Conservation (phyloP, 2,329 filamentous ascomycete species). For the Teratosphaeria epicoccoides region DNA sequence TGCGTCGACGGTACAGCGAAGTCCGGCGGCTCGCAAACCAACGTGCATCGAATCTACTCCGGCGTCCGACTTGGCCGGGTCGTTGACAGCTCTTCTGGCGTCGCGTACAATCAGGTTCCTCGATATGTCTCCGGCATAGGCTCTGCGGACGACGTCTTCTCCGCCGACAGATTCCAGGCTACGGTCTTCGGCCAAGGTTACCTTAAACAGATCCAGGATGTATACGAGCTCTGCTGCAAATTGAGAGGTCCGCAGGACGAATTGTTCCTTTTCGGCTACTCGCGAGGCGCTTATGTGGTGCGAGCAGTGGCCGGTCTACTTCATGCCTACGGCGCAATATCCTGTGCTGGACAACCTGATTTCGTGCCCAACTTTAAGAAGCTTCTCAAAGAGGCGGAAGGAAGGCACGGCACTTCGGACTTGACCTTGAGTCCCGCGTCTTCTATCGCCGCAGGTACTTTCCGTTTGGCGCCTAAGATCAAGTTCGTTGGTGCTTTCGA, state of each 20-base stretch:
- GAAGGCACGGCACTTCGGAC: neutral
- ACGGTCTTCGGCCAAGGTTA: constrained; percentile 12
- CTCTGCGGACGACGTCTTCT: constrained; percentile 10
- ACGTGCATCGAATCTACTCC: constrained; percentile 12
- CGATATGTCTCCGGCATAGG: constrained; percentile 11
- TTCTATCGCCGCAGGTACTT: constrained; percentile 7
- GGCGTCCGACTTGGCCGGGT: constrained; percentile 10
- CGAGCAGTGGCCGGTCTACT: constrained; percentile 32
- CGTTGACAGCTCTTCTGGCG: constrained; percentile 3
- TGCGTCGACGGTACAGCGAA: constrained; percentile 15
- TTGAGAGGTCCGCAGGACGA: constrained; percentile 23
- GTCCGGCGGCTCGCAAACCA: constrained; percentile 7
- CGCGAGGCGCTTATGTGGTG: constrained; percentile 32
- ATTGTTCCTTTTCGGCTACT: constrained; percentile 33
- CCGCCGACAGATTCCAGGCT: constrained; percentile 9
- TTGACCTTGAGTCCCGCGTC: constrained; percentile 9
- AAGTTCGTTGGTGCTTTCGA: constrained; percentile 32
- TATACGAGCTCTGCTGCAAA: constrained; percentile 16
- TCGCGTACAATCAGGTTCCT: constrained; percentile 7
- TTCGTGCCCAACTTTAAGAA: constrained; percentile 24
- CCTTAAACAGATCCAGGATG: constrained; percentile 14
- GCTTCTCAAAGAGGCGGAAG: constrained; percentile 13
- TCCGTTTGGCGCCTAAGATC: constrained; percentile 23
- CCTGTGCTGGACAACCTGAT: constrained; percentile 12
- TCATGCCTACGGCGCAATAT: constrained; percentile 24